phyloP scores from a whole-genome alignment of 2,329 filamentous ascomycete species.

The Samsoniella hepiali region DNA sequence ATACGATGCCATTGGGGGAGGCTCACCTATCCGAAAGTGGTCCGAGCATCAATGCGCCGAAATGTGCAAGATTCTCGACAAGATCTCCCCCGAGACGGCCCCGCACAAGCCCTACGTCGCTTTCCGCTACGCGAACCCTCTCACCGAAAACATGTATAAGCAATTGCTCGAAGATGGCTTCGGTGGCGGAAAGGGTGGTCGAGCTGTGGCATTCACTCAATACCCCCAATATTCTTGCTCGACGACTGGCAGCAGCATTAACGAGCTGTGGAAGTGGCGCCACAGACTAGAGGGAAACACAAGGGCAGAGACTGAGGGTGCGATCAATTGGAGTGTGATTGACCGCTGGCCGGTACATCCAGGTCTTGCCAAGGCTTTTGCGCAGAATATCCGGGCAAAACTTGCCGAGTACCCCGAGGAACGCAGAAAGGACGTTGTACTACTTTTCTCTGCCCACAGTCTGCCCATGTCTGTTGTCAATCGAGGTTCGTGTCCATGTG shows the following conservation, averaged over 20 bases:
- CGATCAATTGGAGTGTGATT: constrained; percentile 95
- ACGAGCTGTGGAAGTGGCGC: constrained; percentile 97
- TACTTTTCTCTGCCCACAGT: constrained; percentile 94
- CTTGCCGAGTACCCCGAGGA: constrained; percentile 81
- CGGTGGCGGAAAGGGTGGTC: constrained; percentile 81
- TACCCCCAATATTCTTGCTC: constrained; percentile 99
- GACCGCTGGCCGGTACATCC: constrained; percentile 94
- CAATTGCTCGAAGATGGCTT: constrained; percentile 84
- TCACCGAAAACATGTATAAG: constrained; percentile 92
- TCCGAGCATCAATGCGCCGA: constrained; percentile 89
- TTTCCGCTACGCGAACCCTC: constrained; percentile 88
- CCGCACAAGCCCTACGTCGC: constrained; percentile 97
- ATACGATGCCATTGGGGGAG: constrained; percentile 90
- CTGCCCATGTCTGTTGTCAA: constrained; percentile 98
- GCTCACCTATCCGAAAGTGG: constrained; percentile 98
- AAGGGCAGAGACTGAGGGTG: constrained; percentile 54
- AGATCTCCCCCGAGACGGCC: constrained; percentile 85
- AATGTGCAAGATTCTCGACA: constrained; percentile 97
- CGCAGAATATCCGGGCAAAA: constrained; percentile 84
- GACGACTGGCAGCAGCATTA: constrained; percentile 91
- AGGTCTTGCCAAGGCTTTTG: constrained; percentile 87
- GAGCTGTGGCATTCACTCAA: constrained; percentile 95
- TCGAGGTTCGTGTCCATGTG: constrained; percentile 54
- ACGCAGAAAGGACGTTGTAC: constrained; percentile 71
- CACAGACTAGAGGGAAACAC: constrained; percentile 79